Evolutionary conservation across 169 alveolate genomes (phyloP).

Genomic region (Cryptosporidium ubiquitum): DNA sequence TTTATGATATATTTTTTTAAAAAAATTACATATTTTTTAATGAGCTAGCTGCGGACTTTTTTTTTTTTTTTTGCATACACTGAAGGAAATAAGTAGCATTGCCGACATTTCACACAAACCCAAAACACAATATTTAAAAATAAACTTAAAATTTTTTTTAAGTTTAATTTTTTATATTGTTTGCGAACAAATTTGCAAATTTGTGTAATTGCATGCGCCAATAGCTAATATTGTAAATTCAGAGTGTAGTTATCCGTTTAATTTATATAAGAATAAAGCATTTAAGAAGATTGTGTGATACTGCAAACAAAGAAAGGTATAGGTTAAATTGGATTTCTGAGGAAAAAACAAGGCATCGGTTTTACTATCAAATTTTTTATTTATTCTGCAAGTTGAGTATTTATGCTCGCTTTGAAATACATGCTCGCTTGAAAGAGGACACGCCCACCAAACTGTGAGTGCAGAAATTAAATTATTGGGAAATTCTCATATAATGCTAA

Average conservation of each 20-base stretch:
- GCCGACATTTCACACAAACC: slow-evolving; percentile 23
- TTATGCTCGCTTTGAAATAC: slow-evolving; percentile 66
- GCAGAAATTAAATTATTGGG: slow-evolving; percentile 38
- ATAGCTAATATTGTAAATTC: slow-evolving; percentile 4
- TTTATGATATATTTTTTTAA: neutral
- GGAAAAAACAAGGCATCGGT: neutral
- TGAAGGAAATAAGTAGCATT: slow-evolving; percentile 1
- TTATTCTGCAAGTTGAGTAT: slow-evolving; percentile 17
- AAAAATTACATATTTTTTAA: neutral
- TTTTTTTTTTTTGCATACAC: neutral
- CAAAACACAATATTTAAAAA: slow-evolving; percentile 3
- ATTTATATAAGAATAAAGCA: neutral
- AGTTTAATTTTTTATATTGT: neutral
- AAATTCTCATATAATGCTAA: slow-evolving; percentile 46
- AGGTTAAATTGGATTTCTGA: neutral
- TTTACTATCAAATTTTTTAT: neutral
- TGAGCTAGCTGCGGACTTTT: neutral
- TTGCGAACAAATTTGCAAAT: slow-evolving; percentile 27
- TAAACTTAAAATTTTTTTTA: neutral
- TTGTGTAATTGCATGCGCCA: slow-evolving; percentile 68
- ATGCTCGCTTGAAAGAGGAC: slow-evolving; percentile 76
- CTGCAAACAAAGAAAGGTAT: neutral
- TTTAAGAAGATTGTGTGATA: slow-evolving; percentile 10
- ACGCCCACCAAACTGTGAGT: slow-evolving; percentile 66
- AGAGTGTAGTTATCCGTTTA: neutral